Evolutionary conservation across 129 eudicot species (phyloP), one percentile per base, ranked within the genome.

Genomic region (Tagetes patula): DNA sequence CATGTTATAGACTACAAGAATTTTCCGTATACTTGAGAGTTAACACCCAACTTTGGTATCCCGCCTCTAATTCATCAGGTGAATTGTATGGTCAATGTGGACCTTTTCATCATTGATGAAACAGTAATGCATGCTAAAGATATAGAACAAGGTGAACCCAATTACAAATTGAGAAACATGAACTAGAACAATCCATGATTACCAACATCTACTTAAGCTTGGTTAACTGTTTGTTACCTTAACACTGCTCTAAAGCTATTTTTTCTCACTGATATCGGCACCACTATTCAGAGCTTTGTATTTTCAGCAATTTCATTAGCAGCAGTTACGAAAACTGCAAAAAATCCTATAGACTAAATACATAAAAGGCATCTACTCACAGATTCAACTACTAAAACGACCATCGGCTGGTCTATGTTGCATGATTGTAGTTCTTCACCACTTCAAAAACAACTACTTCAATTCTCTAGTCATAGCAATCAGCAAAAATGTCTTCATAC

Each of bases 181-280:
- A 73, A n/a, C 71, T 37, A 74, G 39, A 40, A 36, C 49, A 6
- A 36, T 53, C 40, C 40, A 63, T 20, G 2, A 52, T 14, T 8
- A 37, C 63, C 62, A 50, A 6, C 48, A 14, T 8, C 37, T 50
- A 65, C 70, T 8, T 41, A 46, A 41, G 12, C 53, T 46, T 3
- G 62, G 36, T 50, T 50, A 69, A 7, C 77, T 36, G 49, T 47
- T 45, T 45, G 14, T 46, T 73, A 47, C n/a, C 37, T 61, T 48
- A 20, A 14, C 14, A 63, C 14, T 47, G 62, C 70, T 62, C 11
- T 49, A 74, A 45, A 59, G 11, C 69, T 60, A 48, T 20, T 33
- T 52, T n/a, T 70, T 38, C 63, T 70, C 46, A 8, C 75, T 52
- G 32, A 53, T 52, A 5, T 8, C 6, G 4, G 20, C 50, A 52